These are phyloP conservation scores for Zygosaccharomyces gambellarensis DNA, from an alignment of 805 yeast genomes.

Conservation along the genomic window DNA sequence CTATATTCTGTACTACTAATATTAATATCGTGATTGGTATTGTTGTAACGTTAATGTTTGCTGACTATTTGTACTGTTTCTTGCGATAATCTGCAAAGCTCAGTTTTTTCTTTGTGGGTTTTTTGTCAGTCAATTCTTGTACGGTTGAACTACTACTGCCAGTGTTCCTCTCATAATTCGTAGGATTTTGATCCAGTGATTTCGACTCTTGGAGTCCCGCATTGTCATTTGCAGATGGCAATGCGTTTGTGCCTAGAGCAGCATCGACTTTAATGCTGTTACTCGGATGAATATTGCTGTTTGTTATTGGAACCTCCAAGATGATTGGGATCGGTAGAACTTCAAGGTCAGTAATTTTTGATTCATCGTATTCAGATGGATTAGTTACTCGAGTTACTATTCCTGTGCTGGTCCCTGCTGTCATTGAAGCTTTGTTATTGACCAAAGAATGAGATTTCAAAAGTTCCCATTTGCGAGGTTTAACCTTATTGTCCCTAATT, in stretches of 20 bases:
- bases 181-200: not conserved
- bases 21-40: not conserved
- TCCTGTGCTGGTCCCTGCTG: not conserved
- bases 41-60: not conserved
- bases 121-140: conserved; percentile 8
- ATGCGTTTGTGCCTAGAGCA: not conserved
- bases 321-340: conserved; percentile 26
- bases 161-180: not conserved
- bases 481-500: not conserved
- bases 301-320: conserved; percentile 9
- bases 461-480: conserved; percentile 11
- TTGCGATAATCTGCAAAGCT: conserved; percentile 38
- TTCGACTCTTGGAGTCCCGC: not conserved
- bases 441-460: conserved; percentile 2
- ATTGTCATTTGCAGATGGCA: not conserved
- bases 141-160: conserved; percentile 3
- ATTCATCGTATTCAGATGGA: conserved; percentile 23
- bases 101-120: conserved; percentile 29
- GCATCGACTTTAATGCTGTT: not conserved
- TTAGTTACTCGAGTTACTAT: conserved; percentile 4
- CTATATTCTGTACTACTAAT: not conserved
- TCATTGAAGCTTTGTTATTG: not conserved
- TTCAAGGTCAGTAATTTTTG: conserved; percentile 19
- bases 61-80: conserved; percentile 16
- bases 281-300: not conserved